Base-by-base conservation (phyloP, 1,139 yeast genomes). In the Kodamaea anthophila region DNA sequence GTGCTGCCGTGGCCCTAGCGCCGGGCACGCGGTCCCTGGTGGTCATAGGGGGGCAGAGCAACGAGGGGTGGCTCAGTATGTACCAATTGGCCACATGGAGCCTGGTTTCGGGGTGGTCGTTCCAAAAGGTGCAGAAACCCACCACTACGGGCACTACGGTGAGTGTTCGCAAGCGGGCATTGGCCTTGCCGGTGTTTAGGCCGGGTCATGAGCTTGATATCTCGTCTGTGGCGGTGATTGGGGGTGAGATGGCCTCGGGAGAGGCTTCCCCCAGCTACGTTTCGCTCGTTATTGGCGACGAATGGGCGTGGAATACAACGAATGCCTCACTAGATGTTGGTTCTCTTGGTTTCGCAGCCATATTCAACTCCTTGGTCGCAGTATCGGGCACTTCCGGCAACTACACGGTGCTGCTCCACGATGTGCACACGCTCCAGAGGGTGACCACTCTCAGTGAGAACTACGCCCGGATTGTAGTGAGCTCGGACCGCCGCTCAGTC, bases 21-120 rank as follows among this genome's bases (percentile, higher is more conserved):
- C 71, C 72, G 15, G 46, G 53, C 21, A 58, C 67, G 1, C 61
- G 54, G 31, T 51, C 52, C 11, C 69, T 59, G 38, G 43, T 66
- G 27, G 49, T 65, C 1, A 51, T 77, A 20, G 84, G 84, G 1
- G 85, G 85, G 4, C 56, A 57, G 29, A 65, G 80, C 0, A 41
- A 50, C 4, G 46, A 55, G 6, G 79, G 79, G 0, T 75, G 82
- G 80, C 69, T 77, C 20, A 65, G 71, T 33, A 65, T 77, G 71
- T 63, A 64, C 41, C 83, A 77, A 47, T 48, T 75, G 5, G 82
- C 83, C 0, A 44, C 74, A 2, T 76, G 80, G 78, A 73, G 71
- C 38, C 69, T 68, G 33, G 60, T 59, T 29, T 55, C 78, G 2
- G 73, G 73, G 0, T 77, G 85, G 85, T 61, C 76, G 3, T 76